Conservation (phyloP, 495 filamentous ascomycete species). For the Penicillium arizonense region DNA sequence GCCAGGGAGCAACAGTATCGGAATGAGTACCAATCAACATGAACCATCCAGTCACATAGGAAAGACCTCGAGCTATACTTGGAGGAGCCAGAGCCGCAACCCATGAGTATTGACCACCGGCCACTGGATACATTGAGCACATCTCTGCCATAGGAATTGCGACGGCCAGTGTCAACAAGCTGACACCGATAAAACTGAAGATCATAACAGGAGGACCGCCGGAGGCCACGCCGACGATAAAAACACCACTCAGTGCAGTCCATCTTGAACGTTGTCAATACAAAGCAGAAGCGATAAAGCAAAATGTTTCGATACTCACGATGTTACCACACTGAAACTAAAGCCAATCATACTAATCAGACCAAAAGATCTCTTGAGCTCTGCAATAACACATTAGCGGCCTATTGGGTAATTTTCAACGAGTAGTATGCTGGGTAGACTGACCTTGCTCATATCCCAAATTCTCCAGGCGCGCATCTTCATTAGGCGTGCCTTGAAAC, state of each 20-base stretch:
- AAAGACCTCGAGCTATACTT: slow-evolving; percentile 44
- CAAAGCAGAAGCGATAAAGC: neutral
- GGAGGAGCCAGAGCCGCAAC: slow-evolving; percentile 55
- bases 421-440: neutral
- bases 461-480: slow-evolving; percentile 44
- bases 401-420: neutral
- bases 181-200: slow-evolving; percentile 54
- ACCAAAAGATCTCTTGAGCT: slow-evolving; percentile 58
- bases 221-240: slow-evolving; percentile 54
- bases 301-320: slow-evolving; percentile 20
- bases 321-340: slow-evolving; percentile 58
- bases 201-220: slow-evolving; percentile 60
- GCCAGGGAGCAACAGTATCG: neutral
- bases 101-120: slow-evolving; percentile 58
- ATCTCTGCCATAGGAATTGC: slow-evolving; percentile 60
- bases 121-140: slow-evolving; percentile 53
- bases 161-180: slow-evolving; percentile 48
- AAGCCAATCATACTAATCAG: slow-evolving; percentile 60
- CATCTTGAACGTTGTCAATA: slow-evolving; percentile 36
- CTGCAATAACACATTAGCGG: slow-evolving; percentile 20
- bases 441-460: slow-evolving; percentile 53
- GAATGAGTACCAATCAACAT: slow-evolving; percentile 45
- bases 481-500: slow-evolving; percentile 24
- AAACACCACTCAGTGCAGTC: slow-evolving; percentile 54
- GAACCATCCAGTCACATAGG: slow-evolving; percentile 53